Conservation (phyloP, 805 yeast species). For the Kodamaea nitidulidarum region DNA sequence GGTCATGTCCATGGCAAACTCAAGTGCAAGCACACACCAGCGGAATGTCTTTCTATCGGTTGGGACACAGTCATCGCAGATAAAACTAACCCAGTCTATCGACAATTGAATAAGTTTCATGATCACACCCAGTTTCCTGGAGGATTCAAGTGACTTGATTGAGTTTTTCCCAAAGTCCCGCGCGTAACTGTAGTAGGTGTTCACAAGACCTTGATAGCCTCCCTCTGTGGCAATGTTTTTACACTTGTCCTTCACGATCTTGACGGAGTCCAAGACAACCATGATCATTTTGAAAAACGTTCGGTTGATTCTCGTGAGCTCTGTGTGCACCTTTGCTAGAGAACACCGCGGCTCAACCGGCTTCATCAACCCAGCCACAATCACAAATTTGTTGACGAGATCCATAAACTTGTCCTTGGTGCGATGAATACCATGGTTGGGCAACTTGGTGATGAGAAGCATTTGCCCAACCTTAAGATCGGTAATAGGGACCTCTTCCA, state of each 20-base stretch:
- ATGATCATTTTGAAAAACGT: conserved; percentile 65
- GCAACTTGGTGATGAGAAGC: conserved; percentile 66
- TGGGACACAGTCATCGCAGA: conserved; percentile 92
- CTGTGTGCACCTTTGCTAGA: conserved; percentile 65
- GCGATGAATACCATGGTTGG: conserved; percentile 49
- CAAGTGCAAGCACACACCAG: conserved; percentile 95
- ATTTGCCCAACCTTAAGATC: conserved; percentile 67
- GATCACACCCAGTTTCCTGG: conserved; percentile 63
- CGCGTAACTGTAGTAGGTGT: conserved; percentile 70
- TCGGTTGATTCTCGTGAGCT: conserved; percentile 61
- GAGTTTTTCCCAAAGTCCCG: conserved; percentile 78
- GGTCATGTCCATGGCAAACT: conserved; percentile 93
- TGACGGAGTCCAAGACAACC: conserved; percentile 58
- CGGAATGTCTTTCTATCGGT: conserved; percentile 87
- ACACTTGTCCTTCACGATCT: conserved; percentile 50
- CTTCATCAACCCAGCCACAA: conserved; percentile 28
- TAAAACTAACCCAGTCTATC: conserved; percentile 87
- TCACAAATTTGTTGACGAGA: conserved; percentile 51
- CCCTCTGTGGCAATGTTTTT: conserved; percentile 47
- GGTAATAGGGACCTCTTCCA: conserved; percentile 45
- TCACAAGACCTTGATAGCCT: conserved; percentile 69
- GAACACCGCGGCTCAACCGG: conserved; percentile 68
- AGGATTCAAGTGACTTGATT: conserved; percentile 57
- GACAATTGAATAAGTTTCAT: conserved; percentile 69
- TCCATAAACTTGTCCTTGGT: conserved; percentile 56